Percentiles rank a stretch among this genome's conserved stretches.
Conservation (phyloP, 306 rosid genomes). For the Dryas octopetala region DNA sequence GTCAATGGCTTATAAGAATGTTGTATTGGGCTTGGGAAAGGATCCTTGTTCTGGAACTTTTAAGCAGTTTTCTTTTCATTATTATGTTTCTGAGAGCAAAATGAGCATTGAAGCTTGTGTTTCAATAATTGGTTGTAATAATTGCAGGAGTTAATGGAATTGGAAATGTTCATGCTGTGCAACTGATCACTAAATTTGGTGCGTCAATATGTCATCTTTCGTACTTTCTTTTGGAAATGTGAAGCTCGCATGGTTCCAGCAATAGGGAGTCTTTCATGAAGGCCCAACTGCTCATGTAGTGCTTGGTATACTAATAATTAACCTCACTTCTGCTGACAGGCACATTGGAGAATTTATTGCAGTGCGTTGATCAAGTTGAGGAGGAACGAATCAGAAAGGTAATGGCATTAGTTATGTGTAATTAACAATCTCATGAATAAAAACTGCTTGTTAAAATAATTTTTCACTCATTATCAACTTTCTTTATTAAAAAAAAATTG, state of each 20-base stretch:
- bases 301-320: no score
- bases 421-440: not conserved
- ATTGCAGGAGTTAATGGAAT: constrained; percentile 89
- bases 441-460: not conserved
- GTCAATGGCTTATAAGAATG: not conserved
- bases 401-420: not conserved
- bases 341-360: constrained; percentile 78
- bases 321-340: constrained; percentile 43
- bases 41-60: not conserved
- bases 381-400: constrained; percentile 89
- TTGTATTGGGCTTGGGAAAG: not conserved
- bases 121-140: constrained; percentile 9
- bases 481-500: not conserved
- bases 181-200: constrained; percentile 80
- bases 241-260: not conserved
- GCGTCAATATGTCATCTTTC: constrained; percentile 18
- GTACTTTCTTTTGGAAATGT: not conserved
- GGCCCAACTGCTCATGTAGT: not conserved
- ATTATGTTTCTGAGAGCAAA: constrained; percentile 11
- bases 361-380: constrained; percentile 68
- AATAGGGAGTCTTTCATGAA: not conserved
- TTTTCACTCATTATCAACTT: not conserved
- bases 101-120: constrained; percentile 1
- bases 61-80: not conserved
- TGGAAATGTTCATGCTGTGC: constrained; percentile 84